Evolutionary conservation across 192 early-diverging fungal species (phyloP).

Genomic region (Gigaspora rosea): DNA sequence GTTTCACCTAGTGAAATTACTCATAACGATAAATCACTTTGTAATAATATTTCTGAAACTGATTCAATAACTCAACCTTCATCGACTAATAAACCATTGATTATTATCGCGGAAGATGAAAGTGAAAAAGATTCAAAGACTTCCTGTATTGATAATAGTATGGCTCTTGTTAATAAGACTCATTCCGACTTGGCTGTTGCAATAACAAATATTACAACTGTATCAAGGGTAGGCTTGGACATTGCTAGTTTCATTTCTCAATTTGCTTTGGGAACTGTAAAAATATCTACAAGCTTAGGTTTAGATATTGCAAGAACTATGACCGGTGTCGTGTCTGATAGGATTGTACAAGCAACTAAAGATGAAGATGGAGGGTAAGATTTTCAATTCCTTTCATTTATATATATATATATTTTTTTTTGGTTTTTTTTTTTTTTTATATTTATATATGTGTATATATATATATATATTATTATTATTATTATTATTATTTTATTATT

Average conservation of each 20-base stretch:
- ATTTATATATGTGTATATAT: not conserved
- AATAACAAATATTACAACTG: conserved; percentile 16
- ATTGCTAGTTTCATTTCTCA: conserved; percentile 17
- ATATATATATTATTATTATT: not conserved
- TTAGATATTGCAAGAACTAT: conserved; percentile 10
- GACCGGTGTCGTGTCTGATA: conserved; percentile 19
- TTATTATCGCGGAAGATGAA: too few species aligned
- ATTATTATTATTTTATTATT: not conserved
- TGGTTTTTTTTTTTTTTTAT: not conserved
- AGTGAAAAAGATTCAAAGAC: too few species aligned
- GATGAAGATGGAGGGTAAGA: not conserved
- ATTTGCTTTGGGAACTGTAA: conserved; percentile 5
- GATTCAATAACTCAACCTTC: too few species aligned
- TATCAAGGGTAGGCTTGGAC: conserved; percentile 18
- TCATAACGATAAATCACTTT: too few species aligned
- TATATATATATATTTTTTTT: not conserved
- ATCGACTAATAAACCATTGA: too few species aligned
- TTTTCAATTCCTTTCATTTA: not conserved
- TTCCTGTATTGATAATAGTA: too few species aligned
- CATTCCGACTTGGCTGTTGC: conserved; percentile 26
- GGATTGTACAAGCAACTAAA: conserved; percentile 13
- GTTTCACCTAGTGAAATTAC: too few species aligned
- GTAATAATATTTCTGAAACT: too few species aligned
- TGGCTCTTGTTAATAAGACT: not conserved
- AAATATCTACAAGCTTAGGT: conserved; percentile 8